These are phyloP conservation scores for Penicillium flavigenum DNA, from an alignment of 495 filamentous ascomycete species.

Conservation along the genomic window DNA sequence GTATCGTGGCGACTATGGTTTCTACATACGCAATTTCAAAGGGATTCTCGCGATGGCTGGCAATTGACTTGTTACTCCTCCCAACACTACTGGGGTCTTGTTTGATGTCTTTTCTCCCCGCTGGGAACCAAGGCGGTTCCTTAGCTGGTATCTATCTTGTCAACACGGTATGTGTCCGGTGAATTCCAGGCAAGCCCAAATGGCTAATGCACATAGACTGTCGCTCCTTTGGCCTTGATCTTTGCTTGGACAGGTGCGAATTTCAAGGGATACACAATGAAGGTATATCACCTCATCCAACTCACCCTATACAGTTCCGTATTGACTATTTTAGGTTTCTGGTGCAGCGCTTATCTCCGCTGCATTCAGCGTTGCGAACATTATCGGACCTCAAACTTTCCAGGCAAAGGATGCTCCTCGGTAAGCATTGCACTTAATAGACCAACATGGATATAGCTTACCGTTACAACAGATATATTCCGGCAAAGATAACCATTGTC, in stretches of 20 bases:
- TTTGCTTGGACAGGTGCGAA: slow-evolving; percentile 48
- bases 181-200: neutral
- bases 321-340: slow-evolving; percentile 16
- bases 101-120: slow-evolving; percentile 57
- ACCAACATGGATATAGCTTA: no score
- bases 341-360: slow-evolving; percentile 42
- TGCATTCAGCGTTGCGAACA: slow-evolving; percentile 54
- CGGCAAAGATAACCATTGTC: slow-evolving; percentile 61
- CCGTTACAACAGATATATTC: slow-evolving; percentile 30
- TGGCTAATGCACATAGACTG: slow-evolving; percentile 21
- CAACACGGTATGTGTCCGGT: slow-evolving; percentile 40
- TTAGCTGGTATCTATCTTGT: slow-evolving; percentile 65
- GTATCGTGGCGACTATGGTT: slow-evolving; percentile 52
- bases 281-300: slow-evolving; percentile 26
- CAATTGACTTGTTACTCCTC: slow-evolving; percentile 38
- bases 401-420: slow-evolving; percentile 49
- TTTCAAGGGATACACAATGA: slow-evolving; percentile 45
- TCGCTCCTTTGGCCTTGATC: slow-evolving; percentile 39
- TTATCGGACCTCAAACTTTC: slow-evolving; percentile 61
- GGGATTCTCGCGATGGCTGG: slow-evolving; percentile 48
- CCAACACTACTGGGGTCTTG: slow-evolving; percentile 52
- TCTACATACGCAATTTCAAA: slow-evolving; percentile 44
- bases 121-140: slow-evolving; percentile 43
- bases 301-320: neutral
- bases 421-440: slow-evolving; percentile 8